These are phyloP conservation scores for Lyophyllum atratum DNA, from an alignment of 768 basidiomycete genomes.

Conservation along the genomic window DNA sequence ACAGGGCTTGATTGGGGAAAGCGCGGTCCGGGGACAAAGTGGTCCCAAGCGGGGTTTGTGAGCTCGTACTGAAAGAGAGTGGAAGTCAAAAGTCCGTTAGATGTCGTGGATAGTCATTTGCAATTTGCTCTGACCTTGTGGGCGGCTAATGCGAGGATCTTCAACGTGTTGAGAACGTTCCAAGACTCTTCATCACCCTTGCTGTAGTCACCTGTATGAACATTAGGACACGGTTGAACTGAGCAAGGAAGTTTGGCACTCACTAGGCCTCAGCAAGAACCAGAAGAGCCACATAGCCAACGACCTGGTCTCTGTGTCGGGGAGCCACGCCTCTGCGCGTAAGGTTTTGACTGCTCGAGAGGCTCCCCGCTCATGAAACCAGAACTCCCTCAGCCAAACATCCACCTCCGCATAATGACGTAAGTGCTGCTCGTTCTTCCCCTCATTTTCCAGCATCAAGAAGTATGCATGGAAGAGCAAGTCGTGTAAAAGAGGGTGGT, in stretches of 20 bases:
- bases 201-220: slow-evolving; percentile 46
- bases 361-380: slow-evolving; percentile 62
- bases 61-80: slow-evolving; percentile 55
- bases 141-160: slow-evolving; percentile 67
- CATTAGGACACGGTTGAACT: neutral
- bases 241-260: slow-evolving; percentile 22
- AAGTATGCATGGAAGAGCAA: slow-evolving; percentile 69
- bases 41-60: slow-evolving; percentile 56
- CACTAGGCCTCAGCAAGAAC: slow-evolving; percentile 67
- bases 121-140: slow-evolving; percentile 42
- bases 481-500: slow-evolving; percentile 35
- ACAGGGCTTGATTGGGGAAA: slow-evolving; percentile 23
- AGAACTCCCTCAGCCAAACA: slow-evolving; percentile 65
- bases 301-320: slow-evolving; percentile 49
- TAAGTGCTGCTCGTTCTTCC: slow-evolving; percentile 71
- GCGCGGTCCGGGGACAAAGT: slow-evolving; percentile 46
- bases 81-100: slow-evolving; percentile 7
- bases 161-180: slow-evolving; percentile 51
- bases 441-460: slow-evolving; percentile 83
- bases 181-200: slow-evolving; percentile 41
- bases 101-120: neutral
- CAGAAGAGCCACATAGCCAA: slow-evolving; percentile 82
- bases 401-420: slow-evolving; percentile 66
- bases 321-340: slow-evolving; percentile 55
- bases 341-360: slow-evolving; percentile 49